Percentiles rank a stretch among this genome's conserved stretches.
These are phyloP conservation scores for Hyaloscypha hepaticicola DNA, from an alignment of 495 filamentous ascomycete genomes.

Conservation along the genomic window DNA sequence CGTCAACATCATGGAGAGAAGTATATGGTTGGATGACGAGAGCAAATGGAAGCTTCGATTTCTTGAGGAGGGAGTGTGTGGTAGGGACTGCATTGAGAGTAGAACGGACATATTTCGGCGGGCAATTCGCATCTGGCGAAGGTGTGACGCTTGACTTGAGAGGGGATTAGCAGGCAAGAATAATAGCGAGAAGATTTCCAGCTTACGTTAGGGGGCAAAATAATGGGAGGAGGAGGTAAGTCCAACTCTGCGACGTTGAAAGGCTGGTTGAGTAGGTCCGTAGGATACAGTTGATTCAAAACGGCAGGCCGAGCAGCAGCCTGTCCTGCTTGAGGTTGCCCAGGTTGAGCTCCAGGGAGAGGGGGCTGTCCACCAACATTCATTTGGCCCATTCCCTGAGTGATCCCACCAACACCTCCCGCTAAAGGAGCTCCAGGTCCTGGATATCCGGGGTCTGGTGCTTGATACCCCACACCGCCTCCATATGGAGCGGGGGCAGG, in stretches of 20 bases:
- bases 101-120: constrained; percentile 91
- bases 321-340: constrained; percentile 45
- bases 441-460: constrained; percentile 65
- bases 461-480: constrained; percentile 59
- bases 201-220: constrained; percentile 88
- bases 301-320: constrained; percentile 53
- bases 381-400: constrained; percentile 83
- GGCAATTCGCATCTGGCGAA: constrained; percentile 88
- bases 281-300: constrained; percentile 88
- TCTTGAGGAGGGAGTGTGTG: constrained; percentile 87
- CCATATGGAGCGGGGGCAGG: constrained; percentile 38
- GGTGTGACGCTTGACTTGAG: constrained; percentile 84
- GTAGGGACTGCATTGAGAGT: constrained; percentile 93
- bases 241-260: constrained; percentile 93
- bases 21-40: constrained; percentile 95
- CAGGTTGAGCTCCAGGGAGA: constrained; percentile 49
- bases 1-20: constrained; percentile 88
- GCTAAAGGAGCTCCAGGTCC: constrained; percentile 46
- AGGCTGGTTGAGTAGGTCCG: constrained; percentile 86
- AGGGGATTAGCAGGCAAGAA: constrained; percentile 17
- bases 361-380: constrained; percentile 61
- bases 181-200: constrained; percentile 2
- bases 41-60: constrained; percentile 92
- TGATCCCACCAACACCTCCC: constrained; percentile 70
- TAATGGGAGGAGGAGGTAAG: constrained; percentile 86